A percentile compares a stretch with the other conserved stretches of the same genome.
phyloP scores from a whole-genome alignment of 2,329 filamentous ascomycete genomes.

The Colletotrichum sp. region DNA sequence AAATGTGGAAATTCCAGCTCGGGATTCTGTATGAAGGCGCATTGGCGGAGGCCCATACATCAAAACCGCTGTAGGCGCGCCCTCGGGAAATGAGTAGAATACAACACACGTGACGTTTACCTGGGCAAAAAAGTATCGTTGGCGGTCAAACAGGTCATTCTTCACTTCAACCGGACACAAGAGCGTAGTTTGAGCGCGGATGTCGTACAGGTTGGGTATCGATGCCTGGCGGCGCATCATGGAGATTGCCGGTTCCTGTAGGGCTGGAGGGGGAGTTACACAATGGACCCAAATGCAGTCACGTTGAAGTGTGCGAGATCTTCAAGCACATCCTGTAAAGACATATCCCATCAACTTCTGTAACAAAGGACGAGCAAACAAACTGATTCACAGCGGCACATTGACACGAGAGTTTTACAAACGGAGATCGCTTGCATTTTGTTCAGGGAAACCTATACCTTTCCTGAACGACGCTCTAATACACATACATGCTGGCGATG shows the following conservation, averaged over 20 bases:
- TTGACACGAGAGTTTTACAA: not conserved
- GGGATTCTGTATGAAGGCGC: not conserved
- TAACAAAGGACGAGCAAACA: not conserved
- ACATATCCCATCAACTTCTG: not conserved
- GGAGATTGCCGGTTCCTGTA: not conserved
- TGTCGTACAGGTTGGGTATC: not conserved
- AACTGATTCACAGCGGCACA: not conserved
- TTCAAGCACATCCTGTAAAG: not conserved
- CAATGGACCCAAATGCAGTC: not conserved
- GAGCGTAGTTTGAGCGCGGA: not conserved
- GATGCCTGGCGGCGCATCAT: not conserved
- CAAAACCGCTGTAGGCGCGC: not conserved
- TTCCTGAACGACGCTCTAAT: slow-evolving; percentile 19
- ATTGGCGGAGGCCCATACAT: not conserved
- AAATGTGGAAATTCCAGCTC: not conserved
- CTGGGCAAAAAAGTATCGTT: not conserved
- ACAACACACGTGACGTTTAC: not conserved
- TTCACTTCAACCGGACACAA: not conserved
- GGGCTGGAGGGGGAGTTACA: not conserved
- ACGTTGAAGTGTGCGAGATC: not conserved
- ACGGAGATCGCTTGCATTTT: slow-evolving; percentile 15
- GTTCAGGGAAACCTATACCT: slow-evolving; percentile 1
- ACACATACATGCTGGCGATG: slow-evolving; percentile 15
- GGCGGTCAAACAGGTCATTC: not conserved
- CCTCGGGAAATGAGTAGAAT: not conserved